A percentile compares a stretch with the other conserved stretches of the same genome.
phyloP scores from a whole-genome alignment of 192 early-diverging fungal genomes.

The Coemansia brasiliensis region DNA sequence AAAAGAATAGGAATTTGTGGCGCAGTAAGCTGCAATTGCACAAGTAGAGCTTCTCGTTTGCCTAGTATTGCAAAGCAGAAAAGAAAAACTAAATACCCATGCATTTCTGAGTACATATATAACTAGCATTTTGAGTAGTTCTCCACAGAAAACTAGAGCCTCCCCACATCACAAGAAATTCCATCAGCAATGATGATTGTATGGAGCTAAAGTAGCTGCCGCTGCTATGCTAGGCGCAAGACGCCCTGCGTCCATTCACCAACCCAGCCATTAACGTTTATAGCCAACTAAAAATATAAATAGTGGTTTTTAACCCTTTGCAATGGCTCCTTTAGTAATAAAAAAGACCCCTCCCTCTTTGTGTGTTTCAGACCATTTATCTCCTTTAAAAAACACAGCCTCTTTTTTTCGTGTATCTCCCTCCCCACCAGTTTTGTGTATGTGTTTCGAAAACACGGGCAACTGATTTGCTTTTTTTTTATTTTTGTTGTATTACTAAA shows the following conservation, averaged over 20 bases:
- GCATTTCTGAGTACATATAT: too few relatives aligned
- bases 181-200: too few relatives aligned
- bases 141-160: too few relatives aligned
- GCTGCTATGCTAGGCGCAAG: constrained; percentile 6
- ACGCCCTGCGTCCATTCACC: constrained; percentile 15
- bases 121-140: too few relatives aligned
- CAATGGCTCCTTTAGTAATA: not conserved
- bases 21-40: too few relatives aligned
- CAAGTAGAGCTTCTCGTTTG: too few relatives aligned
- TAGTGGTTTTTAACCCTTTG: not conserved
- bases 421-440: too few relatives aligned
- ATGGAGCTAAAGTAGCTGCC: too few relatives aligned
- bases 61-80: not conserved
- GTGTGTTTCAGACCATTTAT: not conserved
- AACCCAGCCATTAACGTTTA: not conserved
- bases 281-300: not conserved
- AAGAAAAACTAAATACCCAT: not conserved
- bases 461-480: constrained; percentile 7
- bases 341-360: too few relatives aligned
- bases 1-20: too few relatives aligned
- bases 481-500: not conserved
- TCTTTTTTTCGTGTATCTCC: constrained; percentile 1
- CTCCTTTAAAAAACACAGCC: not conserved
- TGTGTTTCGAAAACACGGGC: not conserved
- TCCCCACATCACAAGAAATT: too few relatives aligned